These are phyloP conservation scores for Suillus occidentalis DNA, from an alignment of 768 basidiomycete species.

Conservation along the genomic window DNA sequence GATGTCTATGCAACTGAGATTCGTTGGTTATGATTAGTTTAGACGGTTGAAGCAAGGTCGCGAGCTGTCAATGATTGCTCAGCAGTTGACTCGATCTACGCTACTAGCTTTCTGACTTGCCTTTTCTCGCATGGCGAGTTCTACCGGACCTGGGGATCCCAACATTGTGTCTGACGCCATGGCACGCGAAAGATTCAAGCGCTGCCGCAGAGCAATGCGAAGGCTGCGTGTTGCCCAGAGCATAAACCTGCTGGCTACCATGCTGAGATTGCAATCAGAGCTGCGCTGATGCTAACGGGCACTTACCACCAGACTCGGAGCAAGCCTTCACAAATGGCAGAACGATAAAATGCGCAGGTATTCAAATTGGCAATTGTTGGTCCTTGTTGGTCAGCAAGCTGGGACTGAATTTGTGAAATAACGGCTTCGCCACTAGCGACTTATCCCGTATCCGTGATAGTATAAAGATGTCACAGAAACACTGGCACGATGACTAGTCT, in stretches of 20 bases:
- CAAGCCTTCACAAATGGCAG: constrained; percentile 1
- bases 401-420: neutral
- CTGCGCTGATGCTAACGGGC: constrained; percentile 8
- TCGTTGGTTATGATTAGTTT: constrained; percentile 74
- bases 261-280: constrained; percentile 4
- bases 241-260: constrained; percentile 22
- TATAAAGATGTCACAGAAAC: too few species aligned
- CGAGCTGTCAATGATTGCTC: constrained; percentile 48
- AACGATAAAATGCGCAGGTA: neutral
- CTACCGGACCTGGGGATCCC: constrained; percentile 47
- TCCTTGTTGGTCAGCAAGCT: neutral
- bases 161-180: constrained; percentile 27
- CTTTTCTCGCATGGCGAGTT: constrained; percentile 62
- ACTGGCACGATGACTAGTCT: neutral
- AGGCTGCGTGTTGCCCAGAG: constrained; percentile 22
- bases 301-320: constrained; percentile 5
- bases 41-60: constrained; percentile 56
- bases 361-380: neutral
- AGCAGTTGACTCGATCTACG: constrained; percentile 21
- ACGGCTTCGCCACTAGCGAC: neutral
- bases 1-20: constrained; percentile 84
- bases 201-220: constrained; percentile 20
- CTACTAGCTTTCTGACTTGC: constrained; percentile 34
- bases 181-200: constrained; percentile 14
- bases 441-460: neutral